Evolutionary conservation across 169 alveolate species (phyloP), one percentile per base, ranked within the genome.

Genomic region (Eimeria zaria): DNA sequence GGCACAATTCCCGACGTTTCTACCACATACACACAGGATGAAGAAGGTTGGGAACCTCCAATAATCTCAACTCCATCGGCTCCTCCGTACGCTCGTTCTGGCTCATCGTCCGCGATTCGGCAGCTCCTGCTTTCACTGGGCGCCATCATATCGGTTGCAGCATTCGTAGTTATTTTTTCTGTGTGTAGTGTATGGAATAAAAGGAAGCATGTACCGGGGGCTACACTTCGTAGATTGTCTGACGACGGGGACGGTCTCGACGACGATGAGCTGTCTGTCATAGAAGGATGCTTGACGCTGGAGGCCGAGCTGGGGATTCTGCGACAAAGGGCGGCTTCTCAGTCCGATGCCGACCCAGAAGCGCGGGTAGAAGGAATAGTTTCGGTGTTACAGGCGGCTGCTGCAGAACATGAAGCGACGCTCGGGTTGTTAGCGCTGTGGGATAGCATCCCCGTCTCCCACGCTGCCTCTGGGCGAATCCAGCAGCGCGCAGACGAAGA

Each of bases 211-310:
- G 62, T 48, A 5, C 24, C 64, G 22, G 88, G 88, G 22, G 88
- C 24, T 27, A 46, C 88, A 78, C 24, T 2, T 78, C 88, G 88
- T 12, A 78, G 88, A 64, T n/a, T 78, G 46, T 41, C 88, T 78
- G 33, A 78, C 20, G 11, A 44, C 46, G 44, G 36, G 30, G 22
- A 44, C 46, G 46, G 41, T 5, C 67, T 9, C 24, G 51, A 14
- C 53, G 30, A 33, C 22, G 81, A 71, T 4, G 81, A 36, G 27
- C 51, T 16, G 81, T 12, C 53, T 7, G 24, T 78, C 88, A 1
- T 78, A 11, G 67, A 78, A 4, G 67, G 14, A 7, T 78, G 88
- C 88, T 27, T 78, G 67, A 64, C 18, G 6, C 14, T 78, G 88
- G 88, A 78, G 62, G 51, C 27, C 36, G 88, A 78, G 16, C 39